Evolutionary conservation across 129 eudicot genomes (phyloP), one percentile per base, ranked within the genome.

Genomic region (Escallonia herrerae): DNA sequence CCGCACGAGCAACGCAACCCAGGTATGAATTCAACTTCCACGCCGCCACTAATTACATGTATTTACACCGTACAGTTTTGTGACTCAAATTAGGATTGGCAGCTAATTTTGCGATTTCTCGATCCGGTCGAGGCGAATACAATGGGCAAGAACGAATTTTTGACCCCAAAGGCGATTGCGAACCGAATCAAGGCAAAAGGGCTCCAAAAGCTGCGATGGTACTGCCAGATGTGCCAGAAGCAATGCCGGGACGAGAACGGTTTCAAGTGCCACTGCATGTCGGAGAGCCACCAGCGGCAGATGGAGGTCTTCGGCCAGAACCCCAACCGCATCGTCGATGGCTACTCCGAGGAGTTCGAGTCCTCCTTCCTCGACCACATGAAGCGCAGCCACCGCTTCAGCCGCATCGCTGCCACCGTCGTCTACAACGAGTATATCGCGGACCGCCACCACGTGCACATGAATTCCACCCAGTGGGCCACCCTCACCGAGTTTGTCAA

Each of bases 221-320:
- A 91, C 33, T 91, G 97, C 65, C 97, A 91, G 69, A 91, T 91
- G 96, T 91, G 97, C 65, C 95, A 91, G 60, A 91, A 91, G 46
- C 97, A 87, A 81, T 91, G 97, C 63, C 85, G 96, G 4, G 97
- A 91, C 43, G 97, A 87, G 66, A 87, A 91, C 62, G 97, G 96
- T 3, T 91, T 91, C 68, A 93, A 93, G 56, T 93, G 96, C 77
- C 96, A 88, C 64, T 93, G 98, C 64, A 85, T 93, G 98, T 85
- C 91, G 63, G 98, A 91, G 49, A 49, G 85, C 3, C 98, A 87
- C 72, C 98, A 91, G 71, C 84, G 98, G 9, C 98, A 91, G 66
- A 87, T 93, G 98, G 76, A 85, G 58, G 85, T 93, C 3, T 93
- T 88, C 59, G 96, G 96, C 40, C 95, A 93, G 60, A 93, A 93